Percentiles rank a stretch among this genome's conserved stretches.
Evolutionary conservation across 2,329 filamentous ascomycete species (phyloP).

Genomic region (Bimuria novae-zelandiae): DNA sequence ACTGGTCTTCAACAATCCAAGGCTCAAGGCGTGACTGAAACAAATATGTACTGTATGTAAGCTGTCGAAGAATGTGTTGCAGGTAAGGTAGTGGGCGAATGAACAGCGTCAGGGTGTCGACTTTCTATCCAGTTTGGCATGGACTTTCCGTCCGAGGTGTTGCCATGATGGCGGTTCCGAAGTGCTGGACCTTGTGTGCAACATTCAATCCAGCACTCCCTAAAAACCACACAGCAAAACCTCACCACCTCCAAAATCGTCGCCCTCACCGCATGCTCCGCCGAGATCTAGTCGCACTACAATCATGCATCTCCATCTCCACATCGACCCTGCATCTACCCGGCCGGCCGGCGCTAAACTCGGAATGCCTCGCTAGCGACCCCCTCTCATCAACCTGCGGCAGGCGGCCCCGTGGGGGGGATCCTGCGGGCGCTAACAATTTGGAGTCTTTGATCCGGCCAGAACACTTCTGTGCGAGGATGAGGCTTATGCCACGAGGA

Average conservation of each 20-base stretch:
- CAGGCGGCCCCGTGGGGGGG: constrained; percentile 5
- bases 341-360: neutral
- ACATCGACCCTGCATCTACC: neutral
- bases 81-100: constrained; percentile 47
- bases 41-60: too few species aligned
- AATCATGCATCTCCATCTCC: neutral
- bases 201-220: neutral
- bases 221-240: neutral
- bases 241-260: neutral
- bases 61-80: too few species aligned
- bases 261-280: too few species aligned
- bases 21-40: too few species aligned
- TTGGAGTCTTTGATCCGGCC: constrained; percentile 1
- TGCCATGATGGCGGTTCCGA: constrained; percentile 17
- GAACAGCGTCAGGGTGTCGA: constrained; percentile 17
- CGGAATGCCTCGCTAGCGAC: constrained; percentile 7
- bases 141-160: constrained; percentile 22
- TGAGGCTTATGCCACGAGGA: neutral
- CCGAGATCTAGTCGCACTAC: neutral
- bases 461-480: neutral
- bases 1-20: too few species aligned
- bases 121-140: constrained; percentile 43
- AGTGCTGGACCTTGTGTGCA: neutral
- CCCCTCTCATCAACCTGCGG: constrained; percentile 4
- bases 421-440: neutral